Percentiles rank a stretch among this genome's conserved stretches.
Evolutionary conservation across 331 rosid species (phyloP).

Genomic region (Arachis monticola): DNA sequence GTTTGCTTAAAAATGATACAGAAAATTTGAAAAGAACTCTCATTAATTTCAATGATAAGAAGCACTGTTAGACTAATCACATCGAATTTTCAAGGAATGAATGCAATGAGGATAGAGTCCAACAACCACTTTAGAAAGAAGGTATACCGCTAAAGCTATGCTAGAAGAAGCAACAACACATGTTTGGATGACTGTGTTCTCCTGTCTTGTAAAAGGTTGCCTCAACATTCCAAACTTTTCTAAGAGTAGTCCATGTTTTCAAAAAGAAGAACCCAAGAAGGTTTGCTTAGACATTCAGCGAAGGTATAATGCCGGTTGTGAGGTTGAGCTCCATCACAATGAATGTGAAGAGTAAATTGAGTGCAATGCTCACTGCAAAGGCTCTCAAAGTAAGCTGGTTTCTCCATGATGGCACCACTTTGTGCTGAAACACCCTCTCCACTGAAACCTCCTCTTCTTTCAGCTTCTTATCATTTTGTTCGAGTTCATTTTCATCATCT

Average conservation of each 20-base stretch:
- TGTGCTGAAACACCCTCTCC: conserved; percentile 60
- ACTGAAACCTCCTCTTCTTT: conserved; percentile 41
- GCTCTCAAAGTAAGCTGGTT: conserved; percentile 69
- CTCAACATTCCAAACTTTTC: conserved; percentile 45
- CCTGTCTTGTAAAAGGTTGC: conserved; percentile 75
- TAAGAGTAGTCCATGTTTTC: conserved; percentile 64
- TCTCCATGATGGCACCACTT: conserved; percentile 68
- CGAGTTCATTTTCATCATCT: neutral
- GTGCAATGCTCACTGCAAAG: conserved; percentile 58
- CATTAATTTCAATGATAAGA: conserved; percentile 3
- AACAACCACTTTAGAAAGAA: neutral
- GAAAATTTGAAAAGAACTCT: neutral
- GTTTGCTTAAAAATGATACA: neutral
- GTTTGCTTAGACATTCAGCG: conserved; percentile 78
- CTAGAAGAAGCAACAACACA: conserved; percentile 85
- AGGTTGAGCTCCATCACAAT: conserved; percentile 79
- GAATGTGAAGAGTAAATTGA: conserved; percentile 64
- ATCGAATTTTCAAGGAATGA: conserved; percentile 1
- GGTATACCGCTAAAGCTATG: conserved; percentile 61
- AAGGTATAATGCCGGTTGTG: conserved; percentile 74
- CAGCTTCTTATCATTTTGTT: conserved; percentile 5
- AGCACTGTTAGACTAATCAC: neutral
- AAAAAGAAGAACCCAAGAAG: conserved; percentile 78
- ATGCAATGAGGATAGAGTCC: neutral
- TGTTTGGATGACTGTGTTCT: conserved; percentile 82